phyloP scores from a whole-genome alignment of 306 rosid genomes.

The Corylus americana region DNA sequence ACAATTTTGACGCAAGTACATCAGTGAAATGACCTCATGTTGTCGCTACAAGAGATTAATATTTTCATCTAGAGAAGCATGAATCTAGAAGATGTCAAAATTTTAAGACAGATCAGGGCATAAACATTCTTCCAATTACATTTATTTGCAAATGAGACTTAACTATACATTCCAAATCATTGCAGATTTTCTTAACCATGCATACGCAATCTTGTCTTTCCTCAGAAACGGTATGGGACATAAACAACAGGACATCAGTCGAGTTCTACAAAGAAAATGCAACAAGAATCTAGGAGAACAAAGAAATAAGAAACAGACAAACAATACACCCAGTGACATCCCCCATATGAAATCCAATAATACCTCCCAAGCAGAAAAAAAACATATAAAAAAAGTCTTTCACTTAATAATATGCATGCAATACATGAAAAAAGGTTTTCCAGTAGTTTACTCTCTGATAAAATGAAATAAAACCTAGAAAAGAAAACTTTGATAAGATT shows the following conservation, averaged over 20 bases:
- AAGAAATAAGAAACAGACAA: background rate
- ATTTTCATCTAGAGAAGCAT: background rate
- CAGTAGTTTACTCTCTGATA: background rate
- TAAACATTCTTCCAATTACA: background rate
- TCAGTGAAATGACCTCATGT: background rate
- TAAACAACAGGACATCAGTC: background rate
- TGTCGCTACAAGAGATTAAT: slow-evolving; percentile 10
- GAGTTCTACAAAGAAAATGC: background rate
- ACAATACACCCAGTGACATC: background rate
- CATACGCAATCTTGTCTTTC: background rate
- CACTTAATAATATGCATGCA: background rate
- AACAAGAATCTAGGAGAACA: background rate
- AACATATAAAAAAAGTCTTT: background rate
- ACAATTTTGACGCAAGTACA: slow-evolving; percentile 15
- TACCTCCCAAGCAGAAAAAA: background rate
- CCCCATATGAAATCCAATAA: background rate
- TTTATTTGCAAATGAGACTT: background rate
- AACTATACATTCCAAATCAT: background rate
- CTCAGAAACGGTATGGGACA: background rate
- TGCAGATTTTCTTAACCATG: background rate
- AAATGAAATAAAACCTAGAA: background rate
- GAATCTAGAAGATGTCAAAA: background rate
- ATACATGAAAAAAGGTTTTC: background rate
- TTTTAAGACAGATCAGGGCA: background rate
- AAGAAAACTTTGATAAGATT: background rate